Base-by-base conservation (phyloP, 306 rosid genomes). In the Castanea crenata region DNA sequence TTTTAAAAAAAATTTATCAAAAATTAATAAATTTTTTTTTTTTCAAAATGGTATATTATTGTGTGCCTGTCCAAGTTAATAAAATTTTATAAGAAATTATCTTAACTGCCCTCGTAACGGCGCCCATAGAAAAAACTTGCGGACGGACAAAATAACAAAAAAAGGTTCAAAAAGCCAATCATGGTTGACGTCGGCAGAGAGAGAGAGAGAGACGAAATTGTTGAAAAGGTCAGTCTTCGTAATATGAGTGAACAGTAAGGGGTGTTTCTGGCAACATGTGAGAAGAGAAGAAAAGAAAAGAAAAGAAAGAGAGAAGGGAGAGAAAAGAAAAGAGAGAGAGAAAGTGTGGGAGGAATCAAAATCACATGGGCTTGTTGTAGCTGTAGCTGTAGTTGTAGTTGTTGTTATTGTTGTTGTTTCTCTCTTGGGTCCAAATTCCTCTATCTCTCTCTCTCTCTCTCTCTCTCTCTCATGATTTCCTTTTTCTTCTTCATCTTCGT, bases 331-430 rank as follows among this genome's bases (percentile, higher is more conserved):
- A 12, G 79, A 71, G 15, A 25, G 25, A 63, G 71, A 58, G 69
- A 54, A 74, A 29, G 83, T 76, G 80, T 21, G 73, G 87, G 84
- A 93, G 73, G 87, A 85, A 93, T 93, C 90, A 95, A 89, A 91
- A 86, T 91, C 99, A 92, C 97, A 91, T 94, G 99, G 93, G 75
- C 90, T 87, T 89, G 97, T 92, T 91, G 86, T 69, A 76, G 83
- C 15, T 44, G 51, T 35, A 4, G 44, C 3, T 35, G 44, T 35
- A 27, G 38, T 5, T 34, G 6, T 32, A 5, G 38, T 34, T 34
- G 38, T 5, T 7, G 44, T 7, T 23, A 23, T 23, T 7, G 11
- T 41, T 41, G 46, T 41, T 41, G 46, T 41, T 41, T 8, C 12
- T 8, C 12, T 41, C 11, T 38, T 8, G 46, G 46, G 11, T 41